Evolutionary conservation across 2,329 filamentous ascomycete genomes (phyloP).

Genomic region (Calonectria henricotiae): DNA sequence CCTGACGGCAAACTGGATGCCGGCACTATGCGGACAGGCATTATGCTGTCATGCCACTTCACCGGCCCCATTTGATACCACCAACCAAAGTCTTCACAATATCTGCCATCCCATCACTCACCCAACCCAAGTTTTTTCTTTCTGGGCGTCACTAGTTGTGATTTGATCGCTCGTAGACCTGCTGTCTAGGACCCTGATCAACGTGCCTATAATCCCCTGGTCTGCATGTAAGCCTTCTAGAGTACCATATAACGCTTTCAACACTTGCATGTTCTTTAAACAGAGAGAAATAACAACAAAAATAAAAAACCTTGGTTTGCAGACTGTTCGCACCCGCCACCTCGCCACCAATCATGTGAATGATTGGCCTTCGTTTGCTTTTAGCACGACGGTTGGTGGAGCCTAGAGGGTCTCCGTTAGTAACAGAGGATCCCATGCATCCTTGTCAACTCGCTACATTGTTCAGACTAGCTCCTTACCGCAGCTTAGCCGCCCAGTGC

Average conservation of each 20-base stretch:
- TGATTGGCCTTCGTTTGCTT: constrained; percentile 23
- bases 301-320: constrained; percentile 23
- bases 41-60: constrained; percentile 25
- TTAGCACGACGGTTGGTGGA: constrained; percentile 33
- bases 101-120: constrained; percentile 16
- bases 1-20: constrained; percentile 22
- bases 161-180: constrained; percentile 25
- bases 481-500: constrained; percentile 26
- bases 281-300: neutral
- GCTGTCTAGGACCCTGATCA: constrained; percentile 26
- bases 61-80: constrained; percentile 19
- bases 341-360: constrained; percentile 22
- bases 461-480: constrained; percentile 9
- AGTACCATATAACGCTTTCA: neutral
- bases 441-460: constrained; percentile 1
- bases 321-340: constrained; percentile 20
- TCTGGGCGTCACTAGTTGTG: constrained; percentile 1
- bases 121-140: neutral
- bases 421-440: constrained; percentile 23
- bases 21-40: constrained; percentile 22
- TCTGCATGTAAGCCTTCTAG: constrained; percentile 19
- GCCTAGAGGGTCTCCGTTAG: constrained; percentile 17
- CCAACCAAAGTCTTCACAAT: constrained; percentile 28
- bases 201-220: constrained; percentile 6
- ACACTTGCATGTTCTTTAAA: constrained; percentile 12